Evolutionary conservation across 768 basidiomycete genomes (phyloP).

Genomic region (Lyophyllum atratum): DNA sequence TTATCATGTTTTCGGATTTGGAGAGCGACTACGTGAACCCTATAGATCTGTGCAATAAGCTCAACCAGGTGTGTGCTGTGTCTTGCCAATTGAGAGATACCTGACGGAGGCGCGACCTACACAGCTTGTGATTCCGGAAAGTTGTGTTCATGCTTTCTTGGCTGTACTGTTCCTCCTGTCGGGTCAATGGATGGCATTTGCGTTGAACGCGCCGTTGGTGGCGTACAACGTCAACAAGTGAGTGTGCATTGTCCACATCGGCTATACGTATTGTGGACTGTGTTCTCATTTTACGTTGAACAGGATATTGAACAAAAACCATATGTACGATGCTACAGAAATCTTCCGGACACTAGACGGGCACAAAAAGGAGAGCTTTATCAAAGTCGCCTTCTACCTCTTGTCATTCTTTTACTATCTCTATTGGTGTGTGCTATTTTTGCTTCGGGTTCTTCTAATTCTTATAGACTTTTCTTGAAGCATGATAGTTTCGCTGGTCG

Average conservation of each 20-base stretch:
- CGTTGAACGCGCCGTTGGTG: constrained; percentile 87
- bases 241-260: constrained; percentile 29
- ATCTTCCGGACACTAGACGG: constrained; percentile 92
- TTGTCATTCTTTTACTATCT: constrained; percentile 92
- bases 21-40: constrained; percentile 99
- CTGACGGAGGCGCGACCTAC: too few relatives aligned
- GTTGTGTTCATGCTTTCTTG: constrained; percentile 90
- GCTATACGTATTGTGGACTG: not conserved
- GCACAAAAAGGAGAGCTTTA: constrained; percentile 95
- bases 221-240: constrained; percentile 94
- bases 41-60: constrained; percentile 99
- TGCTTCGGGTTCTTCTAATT: not conserved
- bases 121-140: constrained; percentile 97
- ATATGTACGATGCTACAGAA: constrained; percentile 99
- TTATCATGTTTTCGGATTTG: constrained; percentile 99
- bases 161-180: constrained; percentile 86
- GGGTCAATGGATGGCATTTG: constrained; percentile 95
- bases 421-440: constrained; percentile 60
- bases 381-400: constrained; percentile 92
- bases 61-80: constrained; percentile 76
- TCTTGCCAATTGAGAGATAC: not conserved
- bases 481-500: constrained; percentile 85
- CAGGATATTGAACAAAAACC: constrained; percentile 89
- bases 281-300: not conserved
- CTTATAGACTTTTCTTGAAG: constrained; percentile 33